Evolutionary conservation across 2,329 filamentous ascomycete genomes (phyloP), one percentile per base, ranked within the genome.

Genomic region (Fusarium tanahbumbuense): DNA sequence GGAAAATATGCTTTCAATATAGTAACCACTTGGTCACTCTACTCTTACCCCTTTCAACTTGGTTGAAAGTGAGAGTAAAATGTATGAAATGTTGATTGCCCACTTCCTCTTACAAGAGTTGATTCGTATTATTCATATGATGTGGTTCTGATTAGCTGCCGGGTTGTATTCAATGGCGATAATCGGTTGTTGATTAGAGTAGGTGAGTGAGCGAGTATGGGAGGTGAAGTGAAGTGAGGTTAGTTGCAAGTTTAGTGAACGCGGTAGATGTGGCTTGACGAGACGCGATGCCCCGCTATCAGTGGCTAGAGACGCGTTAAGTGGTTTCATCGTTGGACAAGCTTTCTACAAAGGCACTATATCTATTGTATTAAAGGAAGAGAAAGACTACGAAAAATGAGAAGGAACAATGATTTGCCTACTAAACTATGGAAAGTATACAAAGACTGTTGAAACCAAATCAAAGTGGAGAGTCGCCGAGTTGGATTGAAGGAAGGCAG

Each of bases 211-310:
- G 13, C 27, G 59, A 52, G 60, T 57, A 30, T 40, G 42, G 20
- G 23, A 22, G n/a, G 22, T 30, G 46, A 32, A 23, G 32, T 52
- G 64, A 44, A 49, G 52, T 68, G 64, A 64, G 37, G 48, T 50
- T 37, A 53, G 42, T 56, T 56, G 55, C 61, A 57, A 70, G 54
- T 68, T 74, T 64, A 61, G 67, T 66, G 47, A 71, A 70, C 50
- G 64, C 71, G 71, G 59, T 68, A 30, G 56, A 45, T 42, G 64
- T 72, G 66, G 69, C 52, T 71, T 60, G 71, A 73, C 75, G 67
- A 74, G 72, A 68, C 75, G 73, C 75, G 73, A 68, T 70, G 68
- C 70, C 74, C 71, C 71, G 71, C 75, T 69, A 58, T 62, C 58
- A 70, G 58, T 71, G 69, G 72, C 34, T 48, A 56, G 57, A 56